A percentile compares a stretch with the other conserved stretches of the same genome.
These are phyloP conservation scores for Gossypium thurberi DNA, from an alignment of 345 rosid species.

Conservation along the genomic window DNA sequence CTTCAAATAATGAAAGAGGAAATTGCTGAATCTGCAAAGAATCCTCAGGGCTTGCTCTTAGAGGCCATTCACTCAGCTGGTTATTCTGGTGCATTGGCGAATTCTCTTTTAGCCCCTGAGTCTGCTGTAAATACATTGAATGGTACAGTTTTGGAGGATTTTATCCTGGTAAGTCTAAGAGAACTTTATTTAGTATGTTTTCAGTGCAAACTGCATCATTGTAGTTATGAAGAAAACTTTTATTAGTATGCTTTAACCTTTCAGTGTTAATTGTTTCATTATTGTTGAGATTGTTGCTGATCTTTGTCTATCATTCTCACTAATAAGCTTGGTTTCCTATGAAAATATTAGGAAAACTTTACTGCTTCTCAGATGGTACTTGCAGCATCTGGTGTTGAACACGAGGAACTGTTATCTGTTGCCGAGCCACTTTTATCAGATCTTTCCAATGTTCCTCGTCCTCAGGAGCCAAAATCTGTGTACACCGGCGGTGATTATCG, in stretches of 20 bases:
- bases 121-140: constrained; percentile 54
- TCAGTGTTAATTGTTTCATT: constrained; percentile 7
- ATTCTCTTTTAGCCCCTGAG: constrained; percentile 82
- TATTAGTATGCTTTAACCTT: not conserved
- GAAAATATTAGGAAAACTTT: constrained; percentile 59
- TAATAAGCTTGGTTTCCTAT: constrained; percentile 10
- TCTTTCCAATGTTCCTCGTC: constrained; percentile 20
- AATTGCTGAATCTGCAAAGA: constrained; percentile 52
- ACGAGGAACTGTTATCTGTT: constrained; percentile 62
- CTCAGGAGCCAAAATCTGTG: constrained; percentile 58
- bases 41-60: constrained; percentile 66
- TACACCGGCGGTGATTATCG: constrained; percentile 91
- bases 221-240: not conserved
- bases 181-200: not conserved
- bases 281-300: not conserved
- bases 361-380: constrained; percentile 77
- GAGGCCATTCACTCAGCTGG: constrained; percentile 89
- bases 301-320: constrained; percentile 2
- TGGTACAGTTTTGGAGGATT: constrained; percentile 55
- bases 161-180: constrained; percentile 55
- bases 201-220: not conserved
- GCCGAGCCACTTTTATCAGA: constrained; percentile 56
- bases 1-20: constrained; percentile 63
- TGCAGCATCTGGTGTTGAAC: constrained; percentile 63
- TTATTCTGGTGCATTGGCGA: constrained; percentile 76